Conservation (phyloP, 2,329 filamentous ascomycete genomes). For the Talaromyces amestolkiae region DNA sequence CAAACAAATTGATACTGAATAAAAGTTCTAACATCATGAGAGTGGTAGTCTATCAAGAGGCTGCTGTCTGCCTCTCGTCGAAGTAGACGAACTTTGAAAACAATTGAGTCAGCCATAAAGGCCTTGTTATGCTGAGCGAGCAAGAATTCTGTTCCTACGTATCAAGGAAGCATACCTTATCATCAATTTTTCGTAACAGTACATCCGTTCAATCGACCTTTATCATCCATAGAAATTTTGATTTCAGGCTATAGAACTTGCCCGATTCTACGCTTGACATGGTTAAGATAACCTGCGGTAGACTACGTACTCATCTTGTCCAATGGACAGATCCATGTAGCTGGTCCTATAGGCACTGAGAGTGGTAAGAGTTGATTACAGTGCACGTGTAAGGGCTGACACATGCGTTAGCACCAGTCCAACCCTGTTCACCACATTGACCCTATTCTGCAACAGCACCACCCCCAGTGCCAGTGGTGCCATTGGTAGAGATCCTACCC, state of each 20-base stretch:
- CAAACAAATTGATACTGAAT: background rate
- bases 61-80: background rate
- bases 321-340: no score
- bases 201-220: no score
- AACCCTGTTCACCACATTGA: slow-evolving; percentile 31
- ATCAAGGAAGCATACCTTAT: no score
- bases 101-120: no score
- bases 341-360: slow-evolving; percentile 28
- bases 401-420: slow-evolving; percentile 30
- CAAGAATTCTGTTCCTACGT: no score
- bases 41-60: background rate
- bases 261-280: no score
- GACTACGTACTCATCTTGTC: background rate
- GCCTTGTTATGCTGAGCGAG: no score
- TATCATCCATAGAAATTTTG: no score
- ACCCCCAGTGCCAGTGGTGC: background rate
- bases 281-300: background rate
- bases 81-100: background rate
- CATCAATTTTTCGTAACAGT: no score
- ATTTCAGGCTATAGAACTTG: no score
- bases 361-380: slow-evolving; percentile 29
- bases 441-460: slow-evolving; percentile 10
- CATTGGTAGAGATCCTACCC: background rate
- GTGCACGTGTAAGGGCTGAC: slow-evolving; percentile 29
- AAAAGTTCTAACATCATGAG: background rate